Base-by-base conservation (phyloP, 805 yeast genomes). In the Candida rishiriensis region DNA sequence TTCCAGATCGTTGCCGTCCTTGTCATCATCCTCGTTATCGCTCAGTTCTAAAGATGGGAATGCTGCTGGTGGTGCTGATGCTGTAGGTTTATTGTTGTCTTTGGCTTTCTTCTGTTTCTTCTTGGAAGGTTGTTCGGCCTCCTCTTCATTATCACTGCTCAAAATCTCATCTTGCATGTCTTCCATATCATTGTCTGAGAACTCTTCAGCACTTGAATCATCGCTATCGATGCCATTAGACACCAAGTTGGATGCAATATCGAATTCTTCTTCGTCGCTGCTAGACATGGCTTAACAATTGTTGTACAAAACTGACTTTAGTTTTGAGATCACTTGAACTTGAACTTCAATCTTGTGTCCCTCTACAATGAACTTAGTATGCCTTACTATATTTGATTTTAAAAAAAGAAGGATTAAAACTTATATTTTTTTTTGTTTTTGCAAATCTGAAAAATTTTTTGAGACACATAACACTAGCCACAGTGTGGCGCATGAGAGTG, bases 241-340 rank as follows among this genome's bases (percentile, higher is more conserved):
- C 0, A 82, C 83, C 43, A 85, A 71, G 41, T 78, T 71, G 14
- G 76, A 69, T 18, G 85, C 84, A 54, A 83, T 84, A 58, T 84
- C 88, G 56, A 67, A 74, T 6, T 70, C 80, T 46, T 73, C 80
- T 53, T 71, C 78, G 46, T 58, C 63, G 39, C 57, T 52, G 34
- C 51, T 52, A 10, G 57, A 51, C 59, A 53, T 51, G 10, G 3
- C 29, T 14, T n/a, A 7, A 21, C 7, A 21, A 21, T 21, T 21
- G 26, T n/a, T n/a, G n/a, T n/a, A n/a, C n/a, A n/a, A n/a, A n/a
- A n/a, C n/a, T n/a, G n/a, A n/a, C n/a, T n/a, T n/a, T n/a, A 21
- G 26, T 21, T 21, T 21, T 7, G 26, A 21, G 7, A 21, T 21
- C 26, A 21, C 26, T 21, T 21, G 26, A 21, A 21, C 7, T 21